Base-by-base conservation (phyloP, 2,329 filamentous ascomycete genomes). In the Immersiporthe knoxdaviesiana region DNA sequence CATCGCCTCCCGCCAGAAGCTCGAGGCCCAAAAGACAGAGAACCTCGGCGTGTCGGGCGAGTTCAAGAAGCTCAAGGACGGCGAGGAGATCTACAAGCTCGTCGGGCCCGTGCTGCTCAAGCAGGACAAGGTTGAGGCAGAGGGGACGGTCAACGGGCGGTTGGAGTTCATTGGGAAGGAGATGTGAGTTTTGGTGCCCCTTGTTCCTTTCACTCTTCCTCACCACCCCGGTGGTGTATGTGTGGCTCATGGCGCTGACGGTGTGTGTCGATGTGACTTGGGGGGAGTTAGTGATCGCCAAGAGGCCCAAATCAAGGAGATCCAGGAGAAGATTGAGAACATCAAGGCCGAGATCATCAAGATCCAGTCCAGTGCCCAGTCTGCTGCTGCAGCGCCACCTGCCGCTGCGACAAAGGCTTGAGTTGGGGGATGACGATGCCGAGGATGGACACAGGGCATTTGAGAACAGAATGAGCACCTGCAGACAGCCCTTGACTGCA, bases 51-150 rank as follows among this genome's bases (percentile, higher is more conserved):
- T 99, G 12, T 90, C 97, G 79, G 91, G 92, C 90, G 95, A 98
- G 80, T 98, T 98, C 79, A 85, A 88, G 54, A 85, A 87, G 66
- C 85, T 98, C 70, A 88, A 90, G 75, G 91, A 94, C 50, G 91
- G 91, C 74, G 92, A 97, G 76, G 93, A 90, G 72, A 97, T 99
- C 79, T 99, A 97, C 88, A 99, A 98, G 82, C 88, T 97, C 56
- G 90, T 97, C 61, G 96, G 96, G 0, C 96, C 96, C 0, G 92
- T 98, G 8, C 83, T 99, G 50, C 81, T 99, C 76, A 97, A 98
- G 85, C 96, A 99, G 80, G 96, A 98, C 69, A 94, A 92, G 79
- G 83, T 88, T 1, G 96, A 99, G 79, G 96, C 96, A 0, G 90
- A 94, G 73, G 91, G 92, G 84, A 94, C 94, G 0, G 96, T 99